phyloP scores from a whole-genome alignment of 129 eudicot genomes.

The Chrysanthemum lavandulifolium region DNA sequence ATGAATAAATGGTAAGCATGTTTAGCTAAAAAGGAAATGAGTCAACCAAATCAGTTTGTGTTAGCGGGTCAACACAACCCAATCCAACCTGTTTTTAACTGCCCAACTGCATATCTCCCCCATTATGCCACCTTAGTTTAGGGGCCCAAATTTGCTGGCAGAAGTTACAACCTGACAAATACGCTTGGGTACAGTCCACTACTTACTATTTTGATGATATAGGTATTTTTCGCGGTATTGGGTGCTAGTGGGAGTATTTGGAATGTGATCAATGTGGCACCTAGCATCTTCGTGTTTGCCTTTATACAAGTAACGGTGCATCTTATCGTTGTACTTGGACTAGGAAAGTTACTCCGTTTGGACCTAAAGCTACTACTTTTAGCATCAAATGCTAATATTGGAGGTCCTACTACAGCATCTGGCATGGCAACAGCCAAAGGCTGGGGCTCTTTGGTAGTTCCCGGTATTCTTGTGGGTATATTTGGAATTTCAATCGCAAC shows the following conservation, averaged over 20 bases:
- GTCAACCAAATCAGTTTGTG: slow-evolving; percentile 10
- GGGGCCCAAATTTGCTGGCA: slow-evolving; percentile 2
- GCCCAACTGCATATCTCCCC: no score
- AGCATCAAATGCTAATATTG: slow-evolving; percentile 92
- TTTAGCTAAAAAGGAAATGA: not conserved
- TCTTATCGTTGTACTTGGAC: slow-evolving; percentile 57
- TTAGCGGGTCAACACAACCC: slow-evolving; percentile 2
- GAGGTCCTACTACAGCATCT: slow-evolving; percentile 93
- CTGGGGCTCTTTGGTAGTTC: slow-evolving; percentile 76
- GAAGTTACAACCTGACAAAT: slow-evolving; percentile 15
- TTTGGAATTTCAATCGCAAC: slow-evolving; percentile 79
- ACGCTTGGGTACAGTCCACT: not conserved
- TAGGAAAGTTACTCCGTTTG: slow-evolving; percentile 61
- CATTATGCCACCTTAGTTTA: not conserved
- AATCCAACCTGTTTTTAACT: not conserved
- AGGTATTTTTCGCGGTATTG: slow-evolving; percentile 84
- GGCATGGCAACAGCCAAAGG: slow-evolving; percentile 95
- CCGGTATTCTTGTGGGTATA: slow-evolving; percentile 81
- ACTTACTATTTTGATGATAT: slow-evolving; percentile 10
- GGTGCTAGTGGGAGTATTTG: slow-evolving; percentile 83
- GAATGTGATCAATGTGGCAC: slow-evolving; percentile 74
- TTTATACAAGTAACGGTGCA: slow-evolving; percentile 75
- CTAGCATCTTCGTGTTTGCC: slow-evolving; percentile 70
- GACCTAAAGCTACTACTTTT: slow-evolving; percentile 56
- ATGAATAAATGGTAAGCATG: not conserved